Percentiles rank a stretch among this genome's conserved stretches.
phyloP scores from a whole-genome alignment of 805 yeast genomes.

The Wickerhamomyces hampshirensis region DNA sequence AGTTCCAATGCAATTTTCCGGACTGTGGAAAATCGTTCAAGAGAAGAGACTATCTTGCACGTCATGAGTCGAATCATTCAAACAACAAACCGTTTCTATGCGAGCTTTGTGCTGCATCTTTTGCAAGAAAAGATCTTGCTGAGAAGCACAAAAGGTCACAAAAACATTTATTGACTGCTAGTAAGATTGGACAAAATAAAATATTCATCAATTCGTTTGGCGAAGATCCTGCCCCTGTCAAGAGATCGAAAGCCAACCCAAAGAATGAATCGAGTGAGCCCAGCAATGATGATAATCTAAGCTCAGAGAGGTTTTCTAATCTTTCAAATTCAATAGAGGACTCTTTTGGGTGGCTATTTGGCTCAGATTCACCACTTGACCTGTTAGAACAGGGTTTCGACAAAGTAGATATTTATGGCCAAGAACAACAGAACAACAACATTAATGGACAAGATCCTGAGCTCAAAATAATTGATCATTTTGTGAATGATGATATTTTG shows the following conservation, averaged over 20 bases:
- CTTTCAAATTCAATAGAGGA: conserved; percentile 20
- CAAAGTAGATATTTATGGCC: not conserved
- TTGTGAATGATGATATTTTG: conserved; percentile 2
- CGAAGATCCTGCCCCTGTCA: conserved; percentile 1
- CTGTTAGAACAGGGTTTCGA: conserved; percentile 1
- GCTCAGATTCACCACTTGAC: conserved; percentile 9
- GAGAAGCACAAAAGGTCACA: conserved; percentile 28
- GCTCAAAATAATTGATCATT: conserved; percentile 4
- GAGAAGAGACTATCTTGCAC: conserved; percentile 30
- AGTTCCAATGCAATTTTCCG: conserved; percentile 12
- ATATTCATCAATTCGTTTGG: conserved; percentile 5
- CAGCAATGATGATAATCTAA: not conserved
- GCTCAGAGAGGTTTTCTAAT: conserved; percentile 12
- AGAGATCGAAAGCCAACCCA: conserved; percentile 2
- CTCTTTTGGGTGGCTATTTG: conserved; percentile 24
- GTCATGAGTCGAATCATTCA: conserved; percentile 30
- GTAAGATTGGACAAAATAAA: not conserved
- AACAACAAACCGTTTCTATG: conserved; percentile 26
- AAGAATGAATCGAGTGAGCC: conserved; percentile 1
- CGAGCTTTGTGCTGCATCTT: conserved; percentile 21
- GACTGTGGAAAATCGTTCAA: conserved; percentile 27
- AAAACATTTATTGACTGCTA: conserved; percentile 9
- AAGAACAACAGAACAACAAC: no score
- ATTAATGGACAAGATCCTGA: not conserved
- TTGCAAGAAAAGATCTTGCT: conserved; percentile 30